Evolutionary conservation across 2,329 filamentous ascomycete genomes (phyloP).

Genomic region (Hypoxylon sp.): DNA sequence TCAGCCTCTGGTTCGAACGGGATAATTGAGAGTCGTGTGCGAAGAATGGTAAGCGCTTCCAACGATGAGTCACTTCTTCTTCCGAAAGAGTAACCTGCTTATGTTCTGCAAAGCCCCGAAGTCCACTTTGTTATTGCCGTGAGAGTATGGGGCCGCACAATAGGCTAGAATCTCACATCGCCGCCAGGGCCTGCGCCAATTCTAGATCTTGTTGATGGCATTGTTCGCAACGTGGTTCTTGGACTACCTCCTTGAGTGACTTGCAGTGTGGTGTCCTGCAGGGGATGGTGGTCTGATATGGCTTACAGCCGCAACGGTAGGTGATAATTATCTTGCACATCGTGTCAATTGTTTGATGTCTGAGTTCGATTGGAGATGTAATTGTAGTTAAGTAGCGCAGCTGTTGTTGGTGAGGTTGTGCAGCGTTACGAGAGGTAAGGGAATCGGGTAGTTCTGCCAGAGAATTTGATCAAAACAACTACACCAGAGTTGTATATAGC

Average conservation of each 20-base stretch:
- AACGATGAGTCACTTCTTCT: background rate
- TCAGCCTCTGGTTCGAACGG: background rate
- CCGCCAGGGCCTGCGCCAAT: conserved; percentile 8
- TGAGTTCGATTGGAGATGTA: background rate
- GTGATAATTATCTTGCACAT: conserved; percentile 41
- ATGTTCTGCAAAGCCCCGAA: background rate
- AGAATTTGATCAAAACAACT: background rate
- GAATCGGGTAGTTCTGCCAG: background rate
- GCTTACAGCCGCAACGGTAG: conserved; percentile 42
- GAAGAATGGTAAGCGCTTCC: background rate
- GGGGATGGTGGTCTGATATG: conserved; percentile 33
- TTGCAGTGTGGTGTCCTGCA: conserved; percentile 27
- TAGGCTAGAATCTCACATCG: conserved; percentile 7
- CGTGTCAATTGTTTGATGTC: background rate
- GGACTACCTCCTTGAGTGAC: conserved; percentile 16
- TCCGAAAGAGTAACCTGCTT: background rate
- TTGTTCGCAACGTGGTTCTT: conserved; percentile 18
- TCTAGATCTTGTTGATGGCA: conserved; percentile 28
- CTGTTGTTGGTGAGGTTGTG: background rate
- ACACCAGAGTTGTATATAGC: background rate
- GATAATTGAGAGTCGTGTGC: background rate
- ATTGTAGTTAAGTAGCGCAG: background rate
- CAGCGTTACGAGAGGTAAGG: background rate
- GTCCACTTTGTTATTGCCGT: background rate
- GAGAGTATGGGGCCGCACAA: background rate